phyloP scores from a whole-genome alignment of 176 grass and related monocot species.

The Thalia dealbata region DNA sequence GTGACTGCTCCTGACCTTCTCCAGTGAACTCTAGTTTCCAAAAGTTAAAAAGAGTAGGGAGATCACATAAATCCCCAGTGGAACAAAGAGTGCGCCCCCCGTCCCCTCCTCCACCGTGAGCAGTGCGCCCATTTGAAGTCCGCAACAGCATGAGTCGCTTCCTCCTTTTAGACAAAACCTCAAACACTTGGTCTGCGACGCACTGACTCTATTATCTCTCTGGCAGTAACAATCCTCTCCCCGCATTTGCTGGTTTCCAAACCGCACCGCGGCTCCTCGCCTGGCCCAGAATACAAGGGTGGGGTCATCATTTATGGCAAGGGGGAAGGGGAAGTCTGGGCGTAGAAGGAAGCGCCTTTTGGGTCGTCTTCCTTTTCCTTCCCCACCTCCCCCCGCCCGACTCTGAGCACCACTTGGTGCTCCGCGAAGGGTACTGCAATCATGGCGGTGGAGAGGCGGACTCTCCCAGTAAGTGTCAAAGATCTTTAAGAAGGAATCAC shows the following conservation, averaged over 20 bases:
- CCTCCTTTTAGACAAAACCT: not conserved
- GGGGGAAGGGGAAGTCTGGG: not conserved
- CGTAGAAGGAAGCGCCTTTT: not conserved
- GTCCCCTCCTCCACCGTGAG: too few relatives aligned
- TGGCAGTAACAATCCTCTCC: constrained; percentile 1
- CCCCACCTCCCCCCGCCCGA: too few relatives aligned
- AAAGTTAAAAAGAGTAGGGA: not conserved
- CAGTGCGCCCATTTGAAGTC: too few relatives aligned
- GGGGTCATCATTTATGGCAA: not conserved
- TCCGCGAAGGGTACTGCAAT: not conserved
- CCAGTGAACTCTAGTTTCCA: not conserved
- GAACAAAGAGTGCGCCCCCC: not conserved
- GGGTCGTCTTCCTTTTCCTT: not conserved
- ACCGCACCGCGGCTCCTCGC: not conserved
- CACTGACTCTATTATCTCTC: not conserved
- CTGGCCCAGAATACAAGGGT: constrained; percentile 13
- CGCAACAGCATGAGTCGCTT: too few relatives aligned
- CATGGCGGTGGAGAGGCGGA: constrained; percentile 3
- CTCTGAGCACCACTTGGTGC: not conserved
- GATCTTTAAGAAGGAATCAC: not conserved
- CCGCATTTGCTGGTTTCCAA: not conserved
- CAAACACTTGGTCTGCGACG: not conserved
- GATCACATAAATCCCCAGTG: not conserved
- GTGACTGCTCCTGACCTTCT: not conserved
- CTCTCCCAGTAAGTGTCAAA: not conserved